Evolutionary conservation across 108 stramenopile genomes (phyloP).

Genomic region (Pseudonitzschia delicatissima): DNA sequence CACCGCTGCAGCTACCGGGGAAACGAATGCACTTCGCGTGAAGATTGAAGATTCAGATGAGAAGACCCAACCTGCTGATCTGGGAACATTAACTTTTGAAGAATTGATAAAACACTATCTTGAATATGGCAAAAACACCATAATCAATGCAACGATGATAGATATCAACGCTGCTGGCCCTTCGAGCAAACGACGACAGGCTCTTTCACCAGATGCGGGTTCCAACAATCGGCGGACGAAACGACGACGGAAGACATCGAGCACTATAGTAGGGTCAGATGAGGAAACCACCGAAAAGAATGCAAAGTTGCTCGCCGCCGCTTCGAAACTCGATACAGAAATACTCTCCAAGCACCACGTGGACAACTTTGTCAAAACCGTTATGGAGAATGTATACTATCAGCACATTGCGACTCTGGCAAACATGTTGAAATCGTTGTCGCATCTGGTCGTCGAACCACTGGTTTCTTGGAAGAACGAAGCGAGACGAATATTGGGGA

Average conservation of each 20-base stretch:
- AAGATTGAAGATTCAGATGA: not conserved
- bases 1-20: not conserved
- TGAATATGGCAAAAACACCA: conserved; percentile 23
- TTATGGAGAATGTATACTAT: not conserved
- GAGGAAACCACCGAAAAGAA: not conserved
- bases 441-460: conserved; percentile 23
- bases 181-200: conserved; percentile 19
- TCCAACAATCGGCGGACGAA: conserved; percentile 20
- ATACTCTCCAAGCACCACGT: conserved; percentile 9
- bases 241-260: conserved; percentile 3
- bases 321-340: conserved; percentile 14
- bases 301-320: not conserved
- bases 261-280: not conserved
- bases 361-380: conserved; percentile 11
- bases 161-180: conserved; percentile 20
- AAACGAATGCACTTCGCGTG: too few species aligned
- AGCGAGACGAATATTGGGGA: conserved; percentile 18
- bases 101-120: conserved; percentile 15
- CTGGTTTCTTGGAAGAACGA: conserved; percentile 26
- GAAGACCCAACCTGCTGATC: not conserved
- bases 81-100: conserved; percentile 10
- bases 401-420: conserved; percentile 16
- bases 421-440: conserved; percentile 24
- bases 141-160: conserved; percentile 18
- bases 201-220: not conserved